Conservation (phyloP, 192 early-diverging fungal species). For the Mortierella alpina region DNA sequence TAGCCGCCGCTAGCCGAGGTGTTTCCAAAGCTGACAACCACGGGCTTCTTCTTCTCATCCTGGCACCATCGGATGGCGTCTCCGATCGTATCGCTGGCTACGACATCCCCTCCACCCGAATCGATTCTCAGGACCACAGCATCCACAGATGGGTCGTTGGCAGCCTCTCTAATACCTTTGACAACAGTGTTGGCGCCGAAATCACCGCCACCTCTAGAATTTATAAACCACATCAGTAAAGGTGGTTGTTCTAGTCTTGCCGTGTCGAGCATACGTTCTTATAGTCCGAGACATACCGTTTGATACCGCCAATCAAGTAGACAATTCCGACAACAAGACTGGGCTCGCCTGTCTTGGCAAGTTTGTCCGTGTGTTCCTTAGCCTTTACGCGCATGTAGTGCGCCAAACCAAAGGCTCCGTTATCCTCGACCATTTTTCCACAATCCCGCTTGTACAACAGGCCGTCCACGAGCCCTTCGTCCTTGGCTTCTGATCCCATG, state of each 20-base stretch:
- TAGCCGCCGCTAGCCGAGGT: slow-evolving; percentile 67
- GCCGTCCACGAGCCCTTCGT: slow-evolving; percentile 64
- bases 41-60: slow-evolving; percentile 67
- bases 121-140: slow-evolving; percentile 78
- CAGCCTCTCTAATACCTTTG: slow-evolving; percentile 64
- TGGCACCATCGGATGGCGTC: slow-evolving; percentile 68
- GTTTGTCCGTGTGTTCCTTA: slow-evolving; percentile 38
- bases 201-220: slow-evolving; percentile 41
- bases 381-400: slow-evolving; percentile 50
- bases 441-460: slow-evolving; percentile 62
- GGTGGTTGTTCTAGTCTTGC: not conserved
- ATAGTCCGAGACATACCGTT: slow-evolving; percentile 32
- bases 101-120: slow-evolving; percentile 74
- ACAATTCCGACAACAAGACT: slow-evolving; percentile 72
- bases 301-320: slow-evolving; percentile 68
- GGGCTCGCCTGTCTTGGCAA: slow-evolving; percentile 35
- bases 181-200: slow-evolving; percentile 61
- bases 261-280: too few relatives aligned
- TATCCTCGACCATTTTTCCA: slow-evolving; percentile 49
- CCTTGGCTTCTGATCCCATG: slow-evolving; percentile 59
- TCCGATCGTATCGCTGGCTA: slow-evolving; percentile 75
- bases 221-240: not conserved
- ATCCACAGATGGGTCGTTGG: slow-evolving; percentile 61
- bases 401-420: slow-evolving; percentile 37
- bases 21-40: slow-evolving; percentile 75